A percentile compares a stretch with the other conserved stretches of the same genome.
Conservation (phyloP, 1,284 basidiomycete genomes). For the Cutaneotrichosporon arboriforme region DNA sequence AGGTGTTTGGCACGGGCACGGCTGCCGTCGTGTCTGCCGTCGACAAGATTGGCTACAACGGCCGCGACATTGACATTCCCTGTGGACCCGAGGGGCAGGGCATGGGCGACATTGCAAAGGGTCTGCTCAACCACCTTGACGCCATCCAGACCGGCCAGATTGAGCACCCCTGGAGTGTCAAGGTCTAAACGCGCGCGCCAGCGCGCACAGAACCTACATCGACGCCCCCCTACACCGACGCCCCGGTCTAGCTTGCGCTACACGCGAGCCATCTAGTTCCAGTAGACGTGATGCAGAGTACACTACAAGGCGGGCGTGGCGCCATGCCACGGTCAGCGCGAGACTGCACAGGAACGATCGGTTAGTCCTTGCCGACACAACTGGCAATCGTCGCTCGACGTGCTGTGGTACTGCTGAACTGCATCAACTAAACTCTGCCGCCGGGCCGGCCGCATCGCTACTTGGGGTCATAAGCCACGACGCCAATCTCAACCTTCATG, state of each 20-base stretch:
- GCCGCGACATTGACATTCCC: slow-evolving; percentile 75
- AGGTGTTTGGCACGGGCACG: slow-evolving; percentile 91
- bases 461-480: slow-evolving; percentile 19
- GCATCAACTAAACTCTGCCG: background rate
- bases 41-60: slow-evolving; percentile 79
- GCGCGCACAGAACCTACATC: too few relatives aligned
- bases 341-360: too few relatives aligned
- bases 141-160: slow-evolving; percentile 85
- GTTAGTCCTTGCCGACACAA: too few relatives aligned
- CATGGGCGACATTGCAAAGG: slow-evolving; percentile 76
- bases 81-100: slow-evolving; percentile 66
- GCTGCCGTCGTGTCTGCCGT: slow-evolving; percentile 81
- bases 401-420: too few relatives aligned
- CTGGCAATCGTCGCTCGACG: too few relatives aligned
- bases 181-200: background rate
- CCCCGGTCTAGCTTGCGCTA: too few relatives aligned
- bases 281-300: too few relatives aligned
- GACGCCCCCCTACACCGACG: too few relatives aligned
- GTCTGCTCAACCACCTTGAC: slow-evolving; percentile 76
- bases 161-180: slow-evolving; percentile 66
- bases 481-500: slow-evolving; percentile 35
- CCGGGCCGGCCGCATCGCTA: too few relatives aligned
- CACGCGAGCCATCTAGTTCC: too few relatives aligned
- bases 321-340: too few relatives aligned
- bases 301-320: too few relatives aligned